Conservation (phyloP, 164 flowering plant species). For the Cinnamomum micranthum region DNA sequence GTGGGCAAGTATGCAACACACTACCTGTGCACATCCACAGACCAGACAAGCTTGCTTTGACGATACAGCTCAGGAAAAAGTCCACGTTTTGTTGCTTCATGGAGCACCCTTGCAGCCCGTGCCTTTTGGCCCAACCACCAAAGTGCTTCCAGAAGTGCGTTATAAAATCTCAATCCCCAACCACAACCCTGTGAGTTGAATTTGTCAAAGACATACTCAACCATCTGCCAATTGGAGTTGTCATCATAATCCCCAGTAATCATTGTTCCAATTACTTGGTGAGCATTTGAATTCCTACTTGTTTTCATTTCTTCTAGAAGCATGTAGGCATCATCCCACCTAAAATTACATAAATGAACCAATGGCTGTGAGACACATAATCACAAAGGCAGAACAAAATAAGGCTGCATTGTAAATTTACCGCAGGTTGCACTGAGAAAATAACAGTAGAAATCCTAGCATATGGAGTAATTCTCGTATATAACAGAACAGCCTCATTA, state of each 20-base stretch:
- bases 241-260: constrained; percentile 87
- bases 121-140: constrained; percentile 90
- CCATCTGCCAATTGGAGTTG: constrained; percentile 95
- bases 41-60: constrained; percentile 75
- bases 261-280: constrained; percentile 87
- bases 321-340: constrained; percentile 67
- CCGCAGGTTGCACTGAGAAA: neutral
- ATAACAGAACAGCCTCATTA: neutral
- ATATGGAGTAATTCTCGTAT: neutral
- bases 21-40: constrained; percentile 88
- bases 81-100: constrained; percentile 75
- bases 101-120: constrained; percentile 75
- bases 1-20: neutral
- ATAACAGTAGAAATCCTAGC: neutral
- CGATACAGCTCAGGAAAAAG: constrained; percentile 73
- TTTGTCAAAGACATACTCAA: constrained; percentile 84
- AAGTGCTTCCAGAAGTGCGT: constrained; percentile 80
- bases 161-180: constrained; percentile 78
- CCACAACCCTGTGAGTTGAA: constrained; percentile 78
- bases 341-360: constrained; percentile 23
- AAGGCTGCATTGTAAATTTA: neutral
- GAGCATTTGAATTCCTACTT: constrained; percentile 65
- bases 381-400: neutral
- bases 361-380: neutral
- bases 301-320: constrained; percentile 76